Percentiles rank a stretch among this genome's conserved stretches.
Conservation (phyloP, 768 basidiomycete genomes). For the Amanita pseudoporphyria region DNA sequence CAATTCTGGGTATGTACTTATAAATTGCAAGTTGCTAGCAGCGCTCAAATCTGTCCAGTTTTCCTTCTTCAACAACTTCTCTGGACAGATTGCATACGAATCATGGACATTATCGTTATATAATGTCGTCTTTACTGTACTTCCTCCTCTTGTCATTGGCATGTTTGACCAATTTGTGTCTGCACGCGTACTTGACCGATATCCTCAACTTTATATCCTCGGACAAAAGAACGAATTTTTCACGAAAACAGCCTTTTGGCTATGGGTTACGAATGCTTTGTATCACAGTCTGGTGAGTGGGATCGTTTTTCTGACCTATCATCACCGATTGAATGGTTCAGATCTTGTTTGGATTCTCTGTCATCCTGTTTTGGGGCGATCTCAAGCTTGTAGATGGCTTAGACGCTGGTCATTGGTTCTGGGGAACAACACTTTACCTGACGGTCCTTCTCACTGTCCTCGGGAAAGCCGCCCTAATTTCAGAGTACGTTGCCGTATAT, state of each 20-base stretch:
- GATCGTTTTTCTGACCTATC: neutral
- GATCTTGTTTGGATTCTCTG: slow-evolving; percentile 82
- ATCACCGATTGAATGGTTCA: slow-evolving; percentile 21
- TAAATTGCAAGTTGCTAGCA: slow-evolving; percentile 1
- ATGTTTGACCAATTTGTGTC: slow-evolving; percentile 99
- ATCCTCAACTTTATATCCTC: slow-evolving; percentile 91
- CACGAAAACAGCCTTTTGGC: slow-evolving; percentile 84
- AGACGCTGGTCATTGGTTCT: slow-evolving; percentile 95
- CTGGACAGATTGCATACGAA: slow-evolving; percentile 96
- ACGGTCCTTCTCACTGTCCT: slow-evolving; percentile 90
- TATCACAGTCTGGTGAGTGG: slow-evolving; percentile 80
- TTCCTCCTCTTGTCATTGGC: slow-evolving; percentile 95
- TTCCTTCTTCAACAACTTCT: slow-evolving; percentile 99
- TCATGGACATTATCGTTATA: slow-evolving; percentile 98
- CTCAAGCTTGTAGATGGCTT: slow-evolving; percentile 71
- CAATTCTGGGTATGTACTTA: slow-evolving; percentile 78
- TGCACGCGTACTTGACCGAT: slow-evolving; percentile 91
- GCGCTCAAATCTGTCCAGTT: slow-evolving; percentile 39
- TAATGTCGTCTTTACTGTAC: slow-evolving; percentile 92
- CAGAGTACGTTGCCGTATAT: slow-evolving; percentile 63
- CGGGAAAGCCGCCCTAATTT: slow-evolving; percentile 94
- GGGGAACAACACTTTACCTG: slow-evolving; percentile 96
- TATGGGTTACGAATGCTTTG: slow-evolving; percentile 83
- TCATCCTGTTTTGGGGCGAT: slow-evolving; percentile 91
- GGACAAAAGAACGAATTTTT: slow-evolving; percentile 95